A percentile compares a stretch with the other conserved stretches of the same genome.
Evolutionary conservation across 345 rosid genomes (phyloP).

Genomic region (Populus davidiana): DNA sequence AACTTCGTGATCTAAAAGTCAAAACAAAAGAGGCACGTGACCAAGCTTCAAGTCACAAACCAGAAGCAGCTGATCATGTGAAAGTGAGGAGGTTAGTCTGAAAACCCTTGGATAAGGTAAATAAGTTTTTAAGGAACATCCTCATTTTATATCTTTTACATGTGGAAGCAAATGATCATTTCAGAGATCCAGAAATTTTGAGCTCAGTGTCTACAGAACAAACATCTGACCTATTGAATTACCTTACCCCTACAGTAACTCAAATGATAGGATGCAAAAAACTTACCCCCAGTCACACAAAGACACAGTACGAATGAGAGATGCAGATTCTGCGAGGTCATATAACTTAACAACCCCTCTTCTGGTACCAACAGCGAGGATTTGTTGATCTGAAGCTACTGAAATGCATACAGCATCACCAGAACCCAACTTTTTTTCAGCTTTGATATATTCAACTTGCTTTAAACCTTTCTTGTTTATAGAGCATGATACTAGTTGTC

Average conservation of each 20-base stretch:
- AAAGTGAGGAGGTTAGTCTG: not conserved
- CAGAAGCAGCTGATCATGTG: constrained; percentile 1
- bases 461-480: constrained; percentile 82
- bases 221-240: not conserved
- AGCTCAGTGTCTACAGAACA: not conserved
- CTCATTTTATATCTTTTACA: not conserved
- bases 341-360: constrained; percentile 84
- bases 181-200: not conserved
- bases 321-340: constrained; percentile 65
- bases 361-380: constrained; percentile 93
- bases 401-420: constrained; percentile 86
- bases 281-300: constrained; percentile 96
- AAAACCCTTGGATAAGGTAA: not conserved
- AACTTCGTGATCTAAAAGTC: constrained; percentile 2
- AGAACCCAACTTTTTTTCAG: constrained; percentile 61
- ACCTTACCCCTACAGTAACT: constrained; percentile 5
- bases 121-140: not conserved
- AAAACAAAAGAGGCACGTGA: not conserved
- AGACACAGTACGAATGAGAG: constrained; percentile 74
- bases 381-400: constrained; percentile 81
- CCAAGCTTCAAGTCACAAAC: not conserved
- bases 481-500: constrained; percentile 68
- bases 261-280: not conserved
- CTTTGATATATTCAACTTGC: constrained; percentile 63
- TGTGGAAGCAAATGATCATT: constrained; percentile 2